phyloP scores from a whole-genome alignment of 352 stramenopile species.

The Phytophthora lateralis region DNA sequence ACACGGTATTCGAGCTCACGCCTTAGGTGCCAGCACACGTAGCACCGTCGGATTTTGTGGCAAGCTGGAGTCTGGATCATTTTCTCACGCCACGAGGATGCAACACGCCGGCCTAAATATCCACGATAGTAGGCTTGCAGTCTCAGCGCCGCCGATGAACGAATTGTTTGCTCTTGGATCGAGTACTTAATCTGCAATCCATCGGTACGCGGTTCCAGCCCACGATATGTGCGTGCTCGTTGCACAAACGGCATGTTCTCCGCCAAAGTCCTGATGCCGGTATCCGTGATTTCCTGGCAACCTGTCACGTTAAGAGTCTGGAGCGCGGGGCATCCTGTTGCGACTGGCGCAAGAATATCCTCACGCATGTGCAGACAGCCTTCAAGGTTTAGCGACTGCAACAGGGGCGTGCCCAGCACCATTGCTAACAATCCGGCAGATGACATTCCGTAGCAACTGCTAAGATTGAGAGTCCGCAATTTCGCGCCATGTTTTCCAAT shows the following conservation, averaged over 20 bases:
- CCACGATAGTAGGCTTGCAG: conserved; percentile 75
- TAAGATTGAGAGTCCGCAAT: conserved; percentile 64
- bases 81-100: conserved; percentile 54
- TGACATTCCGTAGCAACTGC: conserved; percentile 63
- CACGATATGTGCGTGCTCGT: conserved; percentile 52
- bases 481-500: conserved; percentile 55
- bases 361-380: conserved; percentile 72
- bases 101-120: conserved; percentile 51
- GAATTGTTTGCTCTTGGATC: conserved; percentile 75
- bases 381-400: conserved; percentile 76
- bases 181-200: conserved; percentile 70
- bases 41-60: conserved; percentile 55
- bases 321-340: conserved; percentile 54
- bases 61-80: conserved; percentile 60
- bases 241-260: conserved; percentile 78
- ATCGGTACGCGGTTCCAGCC: conserved; percentile 60
- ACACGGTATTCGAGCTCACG: conserved; percentile 46
- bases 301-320: conserved; percentile 76
- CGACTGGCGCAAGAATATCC: conserved; percentile 67
- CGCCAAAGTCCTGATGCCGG: conserved; percentile 63
- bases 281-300: conserved; percentile 82
- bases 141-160: conserved; percentile 68
- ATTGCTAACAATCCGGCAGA: conserved; percentile 58
- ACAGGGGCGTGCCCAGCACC: conserved; percentile 46
- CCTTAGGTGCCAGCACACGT: conserved; percentile 52